These are phyloP conservation scores for Lactarius vividus DNA, from an alignment of 768 basidiomycete genomes.

Conservation along the genomic window DNA sequence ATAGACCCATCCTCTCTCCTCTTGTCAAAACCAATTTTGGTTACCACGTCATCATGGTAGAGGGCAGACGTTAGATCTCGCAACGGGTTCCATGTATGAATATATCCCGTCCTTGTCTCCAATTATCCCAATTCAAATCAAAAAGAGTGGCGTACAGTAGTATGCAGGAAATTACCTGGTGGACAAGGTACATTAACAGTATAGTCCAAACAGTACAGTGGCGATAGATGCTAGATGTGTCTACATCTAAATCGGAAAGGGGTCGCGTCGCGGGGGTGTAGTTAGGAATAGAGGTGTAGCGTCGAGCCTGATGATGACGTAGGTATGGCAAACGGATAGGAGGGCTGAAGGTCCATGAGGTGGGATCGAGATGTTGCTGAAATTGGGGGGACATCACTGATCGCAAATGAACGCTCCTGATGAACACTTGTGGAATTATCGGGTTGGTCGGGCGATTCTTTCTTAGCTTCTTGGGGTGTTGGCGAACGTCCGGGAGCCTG, in stretches of 20 bases:
- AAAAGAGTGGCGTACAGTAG: constrained; percentile 22
- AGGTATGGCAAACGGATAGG: constrained; percentile 13
- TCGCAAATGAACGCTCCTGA: constrained; percentile 15
- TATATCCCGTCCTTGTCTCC: neutral
- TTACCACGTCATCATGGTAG: constrained; percentile 91
- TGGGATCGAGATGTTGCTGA: constrained; percentile 24
- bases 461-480: constrained; percentile 31
- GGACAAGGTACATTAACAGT: constrained; percentile 25
- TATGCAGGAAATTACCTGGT: constrained; percentile 23
- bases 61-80: constrained; percentile 57
- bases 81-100: neutral
- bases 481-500: constrained; percentile 28
- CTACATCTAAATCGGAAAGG: constrained; percentile 21
- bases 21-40: constrained; percentile 83
- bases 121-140: constrained; percentile 1
- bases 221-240: constrained; percentile 15
- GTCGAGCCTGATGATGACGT: constrained; percentile 16
- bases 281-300: constrained; percentile 18
- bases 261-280: neutral
- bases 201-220: constrained; percentile 22
- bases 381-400: constrained; percentile 19
- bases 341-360: constrained; percentile 17
- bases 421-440: neutral
- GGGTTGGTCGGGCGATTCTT: constrained; percentile 23
- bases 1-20: constrained; percentile 68